A percentile compares a stretch with the other conserved stretches of the same genome.
phyloP scores from a whole-genome alignment of 2,329 filamentous ascomycete species.

The Aspergillus persii region DNA sequence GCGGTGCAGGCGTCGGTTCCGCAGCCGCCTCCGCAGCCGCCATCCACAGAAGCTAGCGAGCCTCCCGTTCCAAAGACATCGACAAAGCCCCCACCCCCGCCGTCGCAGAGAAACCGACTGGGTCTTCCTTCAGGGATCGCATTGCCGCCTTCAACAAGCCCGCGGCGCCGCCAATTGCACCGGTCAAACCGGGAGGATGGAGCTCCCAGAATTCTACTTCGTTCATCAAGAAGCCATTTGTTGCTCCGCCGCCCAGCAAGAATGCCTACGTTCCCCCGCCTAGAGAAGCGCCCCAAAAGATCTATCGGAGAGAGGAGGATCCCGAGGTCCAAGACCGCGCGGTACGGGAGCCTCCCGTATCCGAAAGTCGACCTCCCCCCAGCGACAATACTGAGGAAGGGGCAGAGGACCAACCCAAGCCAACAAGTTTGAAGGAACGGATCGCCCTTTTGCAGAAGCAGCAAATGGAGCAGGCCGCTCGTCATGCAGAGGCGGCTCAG shows the following conservation, averaged over 20 bases:
- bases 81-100: constrained; percentile 63
- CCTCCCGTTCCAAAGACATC: constrained; percentile 39
- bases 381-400: constrained; percentile 54
- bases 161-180: constrained; percentile 79
- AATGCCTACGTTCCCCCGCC: constrained; percentile 81
- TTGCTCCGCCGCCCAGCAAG: constrained; percentile 88
- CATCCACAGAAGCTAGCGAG: constrained; percentile 32
- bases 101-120: constrained; percentile 68
- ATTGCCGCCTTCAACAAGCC: constrained; percentile 97
- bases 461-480: constrained; percentile 81
- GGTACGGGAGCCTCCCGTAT: constrained; percentile 34
- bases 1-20: constrained; percentile 24
- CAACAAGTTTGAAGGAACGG: constrained; percentile 88
- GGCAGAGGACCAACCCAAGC: constrained; percentile 78
- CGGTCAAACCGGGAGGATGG: constrained; percentile 75
- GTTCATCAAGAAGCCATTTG: constrained; percentile 96
- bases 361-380: constrained; percentile 29
- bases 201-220: constrained; percentile 55
- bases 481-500: constrained; percentile 72
- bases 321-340: constrained; percentile 47
- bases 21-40: constrained; percentile 31
- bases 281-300: constrained; percentile 69
- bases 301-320: constrained; percentile 87
- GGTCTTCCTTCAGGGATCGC: constrained; percentile 84
- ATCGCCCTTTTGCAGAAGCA: constrained; percentile 93